Evolutionary conservation across 306 rosid species (phyloP).

Genomic region (Canavalia gladiata): DNA sequence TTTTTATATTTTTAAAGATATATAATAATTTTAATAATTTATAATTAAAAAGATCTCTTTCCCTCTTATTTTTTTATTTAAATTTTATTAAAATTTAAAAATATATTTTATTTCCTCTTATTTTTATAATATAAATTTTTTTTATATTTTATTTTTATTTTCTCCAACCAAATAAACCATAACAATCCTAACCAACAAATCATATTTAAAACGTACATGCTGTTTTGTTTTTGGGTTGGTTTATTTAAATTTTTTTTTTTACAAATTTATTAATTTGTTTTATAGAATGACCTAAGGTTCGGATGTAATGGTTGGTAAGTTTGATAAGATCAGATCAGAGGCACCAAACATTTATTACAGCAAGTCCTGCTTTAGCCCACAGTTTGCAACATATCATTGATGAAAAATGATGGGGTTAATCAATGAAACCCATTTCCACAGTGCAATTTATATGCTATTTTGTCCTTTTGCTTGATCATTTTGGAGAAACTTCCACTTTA

Average conservation of each 20-base stretch:
- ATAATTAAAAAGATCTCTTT: no score
- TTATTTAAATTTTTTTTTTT: no score
- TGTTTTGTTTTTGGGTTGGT: neutral
- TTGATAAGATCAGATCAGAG: neutral
- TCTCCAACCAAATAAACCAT: no score
- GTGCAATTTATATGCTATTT: neutral
- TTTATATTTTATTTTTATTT: no score
- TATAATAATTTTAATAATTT: no score
- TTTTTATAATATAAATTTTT: no score
- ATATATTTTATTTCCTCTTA: no score
- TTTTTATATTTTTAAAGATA: no score
- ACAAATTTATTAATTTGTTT: neutral
- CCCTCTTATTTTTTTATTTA: no score
- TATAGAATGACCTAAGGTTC: neutral
- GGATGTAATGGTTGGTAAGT: neutral
- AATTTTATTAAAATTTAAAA: no score
- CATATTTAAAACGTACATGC: neutral
- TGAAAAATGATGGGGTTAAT: neutral
- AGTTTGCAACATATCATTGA: neutral
- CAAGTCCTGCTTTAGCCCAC: neutral
- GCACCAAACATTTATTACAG: neutral
- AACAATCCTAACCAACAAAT: no score
- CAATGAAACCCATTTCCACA: neutral
- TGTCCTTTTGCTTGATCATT: conserved; percentile 1
- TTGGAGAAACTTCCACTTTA: conserved; percentile 29